Percentiles rank a stretch among this genome's conserved stretches.
These are phyloP conservation scores for Tetrapyrgos nigripes DNA, from an alignment of 1,284 basidiomycete genomes.

Conservation along the genomic window DNA sequence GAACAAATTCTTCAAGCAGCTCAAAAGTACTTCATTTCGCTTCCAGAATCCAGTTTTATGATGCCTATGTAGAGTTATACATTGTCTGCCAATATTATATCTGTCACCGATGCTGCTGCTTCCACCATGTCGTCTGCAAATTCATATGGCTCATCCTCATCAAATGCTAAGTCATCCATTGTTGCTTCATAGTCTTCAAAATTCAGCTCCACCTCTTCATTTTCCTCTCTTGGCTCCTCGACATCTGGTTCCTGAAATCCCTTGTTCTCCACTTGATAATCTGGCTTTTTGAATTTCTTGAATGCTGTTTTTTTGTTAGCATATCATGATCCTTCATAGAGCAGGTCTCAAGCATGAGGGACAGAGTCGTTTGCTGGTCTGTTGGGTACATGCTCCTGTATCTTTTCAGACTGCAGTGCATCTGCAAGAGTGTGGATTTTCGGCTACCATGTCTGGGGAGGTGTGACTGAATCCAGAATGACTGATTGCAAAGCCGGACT, in stretches of 20 bases:
- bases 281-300: background rate
- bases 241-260: background rate
- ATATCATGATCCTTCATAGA: constrained; percentile 18
- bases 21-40: background rate
- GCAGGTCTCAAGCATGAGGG: constrained; percentile 11
- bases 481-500: constrained; percentile 18
- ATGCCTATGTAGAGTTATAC: background rate
- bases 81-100: background rate
- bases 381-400: constrained; percentile 13
- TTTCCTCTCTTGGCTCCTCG: background rate
- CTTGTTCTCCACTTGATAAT: background rate
- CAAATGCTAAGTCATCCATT: background rate
- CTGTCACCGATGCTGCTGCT: background rate
- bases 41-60: background rate
- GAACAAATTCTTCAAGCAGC: background rate
- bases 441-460: constrained; percentile 14
- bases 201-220: background rate
- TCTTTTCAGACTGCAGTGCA: constrained; percentile 8
- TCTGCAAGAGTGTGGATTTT: constrained; percentile 13
- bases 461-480: constrained; percentile 18
- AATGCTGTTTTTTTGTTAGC: constrained; percentile 5
- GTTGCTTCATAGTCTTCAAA: background rate
- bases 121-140: background rate
- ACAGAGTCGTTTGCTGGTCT: constrained; percentile 7
- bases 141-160: constrained; percentile 1